Base-by-base conservation (phyloP, 2,329 filamentous ascomycete species). In the Fusarium duplospermum region DNA sequence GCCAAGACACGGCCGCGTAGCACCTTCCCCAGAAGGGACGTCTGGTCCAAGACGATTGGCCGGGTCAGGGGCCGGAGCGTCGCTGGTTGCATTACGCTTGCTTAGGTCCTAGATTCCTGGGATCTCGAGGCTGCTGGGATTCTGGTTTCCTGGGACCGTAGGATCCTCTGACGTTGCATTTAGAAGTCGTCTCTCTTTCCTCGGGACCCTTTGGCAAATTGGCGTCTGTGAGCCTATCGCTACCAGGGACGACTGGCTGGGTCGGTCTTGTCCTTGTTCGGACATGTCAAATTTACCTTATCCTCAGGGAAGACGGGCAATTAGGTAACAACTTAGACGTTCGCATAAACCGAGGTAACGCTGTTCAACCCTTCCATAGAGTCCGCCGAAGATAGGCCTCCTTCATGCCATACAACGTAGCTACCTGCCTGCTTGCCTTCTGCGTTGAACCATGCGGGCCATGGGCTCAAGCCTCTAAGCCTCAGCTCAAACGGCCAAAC, bases 21-120 rank as follows among this genome's bases (percentile, higher is more conserved):
- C 63, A 64, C 74, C 66, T 74, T 72, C 69, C 76, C 70, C 67
- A 72, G 67, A 76, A 73, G 64, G 68, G 70, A 47, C 58, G 31
- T 20, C 27, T 63, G 47, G 62, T 64, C 24, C 14, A 42, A 27
- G 42, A 54, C 58, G 50, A 78, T 78, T 78, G 75, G 77, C 62
- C 74, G 76, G 76, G 74, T 70, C 70, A 18, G 65, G 77, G 77
- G 77, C 76, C 75, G 74, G 70, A 73, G 24, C 29, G 54, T 65
- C 36, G 54, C 56, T 71, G 71, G 70, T 35, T 72, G 68, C 66
- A 66, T 69, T 31, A 62, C 66, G 62, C 64, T 36, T 66, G 40
- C 31, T 31, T 36, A 50, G 45, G 54, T 58, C 59, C 52, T 72
- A 66, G 66, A 73, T 68, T 60, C 45, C 64, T 63, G 52, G 62